Conservation (phyloP, 352 stramenopile genomes). For the Pythium scleroteichum region DNA sequence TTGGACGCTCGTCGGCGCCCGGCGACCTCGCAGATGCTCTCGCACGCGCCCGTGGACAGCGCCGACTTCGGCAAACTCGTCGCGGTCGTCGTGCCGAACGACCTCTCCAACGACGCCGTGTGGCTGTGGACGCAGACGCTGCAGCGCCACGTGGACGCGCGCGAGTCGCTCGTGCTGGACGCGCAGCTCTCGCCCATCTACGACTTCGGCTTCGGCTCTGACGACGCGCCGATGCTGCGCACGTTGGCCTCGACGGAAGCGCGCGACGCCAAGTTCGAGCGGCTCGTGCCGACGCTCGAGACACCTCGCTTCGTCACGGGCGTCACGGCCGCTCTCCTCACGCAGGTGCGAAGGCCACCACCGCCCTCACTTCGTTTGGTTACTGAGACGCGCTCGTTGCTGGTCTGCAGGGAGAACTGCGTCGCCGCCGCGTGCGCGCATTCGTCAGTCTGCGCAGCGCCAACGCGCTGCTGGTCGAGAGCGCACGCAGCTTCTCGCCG, state of each 20-base stretch:
- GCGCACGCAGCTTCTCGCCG: constrained; percentile 49
- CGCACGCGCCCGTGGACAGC: constrained; percentile 36
- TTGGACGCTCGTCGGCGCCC: constrained; percentile 20
- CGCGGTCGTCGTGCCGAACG: constrained; percentile 39
- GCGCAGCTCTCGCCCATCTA: constrained; percentile 60
- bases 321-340: constrained; percentile 56
- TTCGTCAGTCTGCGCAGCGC: constrained; percentile 60
- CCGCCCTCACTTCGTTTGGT: not conserved
- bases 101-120: constrained; percentile 41
- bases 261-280: constrained; percentile 31
- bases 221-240: constrained; percentile 43
- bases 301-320: constrained; percentile 58
- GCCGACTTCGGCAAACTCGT: constrained; percentile 38
- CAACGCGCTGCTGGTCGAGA: constrained; percentile 38
- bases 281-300: constrained; percentile 46
- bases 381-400: constrained; percentile 5
- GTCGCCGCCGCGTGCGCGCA: constrained; percentile 47
- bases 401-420: constrained; percentile 49
- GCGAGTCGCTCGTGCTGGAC: constrained; percentile 60
- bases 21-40: constrained; percentile 42
- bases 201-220: constrained; percentile 32
- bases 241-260: constrained; percentile 43
- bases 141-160: constrained; percentile 37
- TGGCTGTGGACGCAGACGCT: constrained; percentile 58
- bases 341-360: constrained; percentile 35